phyloP scores from a whole-genome alignment of 257 asterid genomes.

The Voacanga thouarsii region DNA sequence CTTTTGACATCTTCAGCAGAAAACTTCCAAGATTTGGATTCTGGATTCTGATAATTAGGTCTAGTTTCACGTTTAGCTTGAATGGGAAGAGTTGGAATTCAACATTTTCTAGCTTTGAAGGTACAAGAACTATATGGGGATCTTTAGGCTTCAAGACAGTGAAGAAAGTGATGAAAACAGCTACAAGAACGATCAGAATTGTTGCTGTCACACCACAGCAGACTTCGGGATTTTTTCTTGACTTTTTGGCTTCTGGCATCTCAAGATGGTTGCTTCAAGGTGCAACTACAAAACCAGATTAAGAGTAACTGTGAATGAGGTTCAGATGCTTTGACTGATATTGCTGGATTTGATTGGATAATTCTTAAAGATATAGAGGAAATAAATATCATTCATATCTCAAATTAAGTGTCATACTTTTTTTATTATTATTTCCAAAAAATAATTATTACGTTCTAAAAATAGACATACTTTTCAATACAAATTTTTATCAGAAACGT shows the following conservation, averaged over 20 bases:
- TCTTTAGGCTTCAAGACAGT: slow-evolving; percentile 1
- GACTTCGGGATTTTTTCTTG: not conserved
- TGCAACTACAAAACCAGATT: not conserved
- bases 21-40: not conserved
- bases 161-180: not conserved
- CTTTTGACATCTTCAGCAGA: not conserved
- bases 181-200: not conserved
- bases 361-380: too few species aligned
- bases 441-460: too few species aligned
- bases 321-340: too few species aligned
- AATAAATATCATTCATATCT: too few species aligned
- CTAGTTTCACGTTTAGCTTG: not conserved
- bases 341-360: not conserved
- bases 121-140: not conserved
- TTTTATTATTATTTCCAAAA: not conserved
- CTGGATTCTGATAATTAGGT: not conserved
- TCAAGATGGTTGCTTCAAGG: not conserved
- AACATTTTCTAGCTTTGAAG: not conserved
- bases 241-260: not conserved
- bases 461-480: too few species aligned
- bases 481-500: too few species aligned
- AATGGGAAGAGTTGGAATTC: not conserved
- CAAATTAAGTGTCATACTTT: not conserved
- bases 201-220: not conserved
- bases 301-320: not conserved